phyloP scores from a whole-genome alignment of 2,329 filamentous ascomycete species.

The Hypoxylon sp. region DNA sequence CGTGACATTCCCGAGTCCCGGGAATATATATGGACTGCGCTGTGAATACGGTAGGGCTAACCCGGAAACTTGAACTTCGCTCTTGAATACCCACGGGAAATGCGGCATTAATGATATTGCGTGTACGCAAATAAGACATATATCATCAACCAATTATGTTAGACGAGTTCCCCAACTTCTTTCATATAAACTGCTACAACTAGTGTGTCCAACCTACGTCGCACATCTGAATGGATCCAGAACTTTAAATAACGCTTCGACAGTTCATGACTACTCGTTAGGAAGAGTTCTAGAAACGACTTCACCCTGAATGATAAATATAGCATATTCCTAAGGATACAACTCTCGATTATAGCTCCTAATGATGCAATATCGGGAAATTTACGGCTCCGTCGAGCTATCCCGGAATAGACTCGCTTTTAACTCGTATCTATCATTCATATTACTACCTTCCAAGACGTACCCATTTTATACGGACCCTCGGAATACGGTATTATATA shows the following conservation, averaged over 20 bases:
- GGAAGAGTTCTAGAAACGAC: not conserved
- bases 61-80: not conserved
- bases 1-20: not conserved
- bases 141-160: not conserved
- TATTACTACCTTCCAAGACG: too few species aligned
- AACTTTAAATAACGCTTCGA: not conserved
- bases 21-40: not conserved
- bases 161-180: not conserved
- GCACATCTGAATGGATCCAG: not conserved
- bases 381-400: not conserved
- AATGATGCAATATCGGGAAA: not conserved
- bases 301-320: not conserved
- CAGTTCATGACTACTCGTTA: not conserved
- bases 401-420: not conserved
- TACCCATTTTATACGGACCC: too few species aligned
- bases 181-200: not conserved
- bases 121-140: not conserved
- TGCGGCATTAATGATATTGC: not conserved
- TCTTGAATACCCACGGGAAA: not conserved
- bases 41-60: not conserved
- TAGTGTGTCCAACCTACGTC: not conserved
- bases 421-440: too few species aligned
- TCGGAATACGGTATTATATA: too few species aligned
- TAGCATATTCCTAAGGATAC: too few species aligned
- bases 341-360: not conserved